Base-by-base conservation (phyloP, 306 rosid genomes). In the Oemleria cerasiformis region DNA sequence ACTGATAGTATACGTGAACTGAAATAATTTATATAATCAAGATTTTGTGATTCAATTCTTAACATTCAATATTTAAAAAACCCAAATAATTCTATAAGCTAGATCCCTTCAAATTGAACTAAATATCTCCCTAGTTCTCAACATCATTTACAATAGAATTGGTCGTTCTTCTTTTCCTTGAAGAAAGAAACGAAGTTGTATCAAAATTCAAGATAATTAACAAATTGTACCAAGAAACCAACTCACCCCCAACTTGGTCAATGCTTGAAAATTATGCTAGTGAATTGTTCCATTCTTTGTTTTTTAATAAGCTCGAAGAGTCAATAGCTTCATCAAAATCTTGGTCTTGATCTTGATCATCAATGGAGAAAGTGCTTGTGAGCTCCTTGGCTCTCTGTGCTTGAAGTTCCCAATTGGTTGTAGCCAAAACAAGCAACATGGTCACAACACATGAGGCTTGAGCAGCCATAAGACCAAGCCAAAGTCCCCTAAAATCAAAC, bases 401-500 rank as follows among this genome's bases (percentile, higher is more conserved):
- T 48, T 94, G 83, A 39, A 73, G 73, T 47, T 87, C 88, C 98
- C 98, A 94, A 42, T 94, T 81, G 15, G 98, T 94, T 6, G 86
- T 77, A 67, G 75, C 63, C 83, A 94, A 80, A 1, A 84, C 89
- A 19, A 82, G 54, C 83, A 89, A 34, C 98, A 94, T 91, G 54
- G 90, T 75, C 15, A 87, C 55, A 51, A 85, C 92, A 34, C 98
- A 94, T 0, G 96, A 83, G 5, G 67, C 90, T 54, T 93, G 94
- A 5, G 98, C 98, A 0, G 87, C 97, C 71, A 93, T 60, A 11
- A 91, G 86, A 51, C 98, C 98, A 0, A 93, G 81, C 97, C 98
- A 91, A 9, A 88, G 75, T 16, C 98, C 98, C 71, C 77, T 79
- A 40, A 94, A 94, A 57, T 91, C 98, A 71, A 84, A 86, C 5